Conservation (phyloP, 192 early-diverging fungal species). For the Gonapodya prolifera region DNA sequence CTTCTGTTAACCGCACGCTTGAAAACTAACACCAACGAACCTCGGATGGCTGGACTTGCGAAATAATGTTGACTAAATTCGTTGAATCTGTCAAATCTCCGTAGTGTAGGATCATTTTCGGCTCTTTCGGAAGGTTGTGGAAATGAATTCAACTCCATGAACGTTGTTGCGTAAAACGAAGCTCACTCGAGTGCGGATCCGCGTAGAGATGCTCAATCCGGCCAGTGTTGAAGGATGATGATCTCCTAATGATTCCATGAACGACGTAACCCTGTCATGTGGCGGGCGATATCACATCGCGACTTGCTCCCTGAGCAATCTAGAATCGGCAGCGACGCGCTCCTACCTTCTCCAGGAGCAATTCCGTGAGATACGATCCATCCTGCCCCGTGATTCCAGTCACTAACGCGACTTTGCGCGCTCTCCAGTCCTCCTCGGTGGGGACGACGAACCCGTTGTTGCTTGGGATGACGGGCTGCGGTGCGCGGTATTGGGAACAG, state of each 20-base stretch:
- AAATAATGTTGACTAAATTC: constrained; percentile 58
- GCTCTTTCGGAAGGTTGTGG: too few species aligned
- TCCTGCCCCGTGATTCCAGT: constrained; percentile 70
- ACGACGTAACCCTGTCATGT: constrained; percentile 60
- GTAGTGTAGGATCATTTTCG: constrained; percentile 62
- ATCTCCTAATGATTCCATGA: constrained; percentile 67
- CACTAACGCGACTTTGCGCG: constrained; percentile 46
- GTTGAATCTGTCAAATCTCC: constrained; percentile 71
- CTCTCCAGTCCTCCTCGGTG: constrained; percentile 32
- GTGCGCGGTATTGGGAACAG: too few species aligned
- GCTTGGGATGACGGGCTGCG: too few species aligned
- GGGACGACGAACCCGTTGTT: too few species aligned
- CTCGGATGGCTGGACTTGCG: constrained; percentile 60
- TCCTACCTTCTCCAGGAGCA: constrained; percentile 46
- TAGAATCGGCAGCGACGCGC: neutral
- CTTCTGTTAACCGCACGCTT: too few species aligned
- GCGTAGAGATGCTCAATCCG: constrained; percentile 67
- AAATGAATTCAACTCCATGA: too few species aligned
- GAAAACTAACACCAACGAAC: too few species aligned
- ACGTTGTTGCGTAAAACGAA: too few species aligned
- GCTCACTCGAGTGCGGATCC: constrained; percentile 46
- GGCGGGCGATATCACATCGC: too few species aligned
- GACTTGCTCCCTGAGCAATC: neutral
- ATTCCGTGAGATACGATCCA: constrained; percentile 63
- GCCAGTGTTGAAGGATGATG: constrained; percentile 76